phyloP scores from a whole-genome alignment of 2,329 filamentous ascomycete species.

The Verticillium alfalfae region DNA sequence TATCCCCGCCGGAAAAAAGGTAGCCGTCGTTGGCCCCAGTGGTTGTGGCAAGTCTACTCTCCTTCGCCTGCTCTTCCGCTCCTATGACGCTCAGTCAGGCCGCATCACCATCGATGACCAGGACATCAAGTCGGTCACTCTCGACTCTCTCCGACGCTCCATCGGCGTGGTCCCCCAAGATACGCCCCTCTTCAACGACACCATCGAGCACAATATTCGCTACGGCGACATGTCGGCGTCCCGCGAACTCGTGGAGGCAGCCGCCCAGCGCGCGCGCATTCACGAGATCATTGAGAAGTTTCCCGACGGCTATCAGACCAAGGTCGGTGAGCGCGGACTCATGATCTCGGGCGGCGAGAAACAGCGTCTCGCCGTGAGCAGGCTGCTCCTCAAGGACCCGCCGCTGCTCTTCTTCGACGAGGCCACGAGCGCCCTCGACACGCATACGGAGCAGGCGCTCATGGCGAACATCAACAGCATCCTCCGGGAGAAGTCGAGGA shows the following conservation, averaged over 20 bases:
- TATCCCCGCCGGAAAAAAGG: constrained; percentile 92
- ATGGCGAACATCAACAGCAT: constrained; percentile 92
- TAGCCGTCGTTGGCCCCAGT: constrained; percentile 90
- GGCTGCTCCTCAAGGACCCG: constrained; percentile 82
- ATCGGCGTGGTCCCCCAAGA: constrained; percentile 98
- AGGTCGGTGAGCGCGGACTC: constrained; percentile 88
- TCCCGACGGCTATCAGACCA: constrained; percentile 84
- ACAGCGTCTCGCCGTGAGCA: constrained; percentile 78
- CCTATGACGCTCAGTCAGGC: constrained; percentile 82
- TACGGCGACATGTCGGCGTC: constrained; percentile 81
- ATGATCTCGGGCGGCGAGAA: constrained; percentile 98
- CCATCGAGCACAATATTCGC: constrained; percentile 89
- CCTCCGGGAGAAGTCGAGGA: constrained; percentile 78
- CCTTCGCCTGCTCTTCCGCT: constrained; percentile 84
- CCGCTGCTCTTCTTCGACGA: constrained; percentile 92
- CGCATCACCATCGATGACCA: constrained; percentile 90
- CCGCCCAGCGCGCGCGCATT: constrained; percentile 77
- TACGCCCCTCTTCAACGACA: constrained; percentile 94
- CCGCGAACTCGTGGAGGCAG: constrained; percentile 66
- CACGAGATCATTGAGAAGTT: constrained; percentile 76
- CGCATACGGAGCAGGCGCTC: constrained; percentile 85
- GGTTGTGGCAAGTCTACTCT: constrained; percentile 97
- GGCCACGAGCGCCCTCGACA: constrained; percentile 87
- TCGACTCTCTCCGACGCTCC: constrained; percentile 75
- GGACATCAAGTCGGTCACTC: constrained; percentile 74